These are phyloP conservation scores for Sinapis alba DNA, from an alignment of 441 rosid genomes.

Conservation along the genomic window DNA sequence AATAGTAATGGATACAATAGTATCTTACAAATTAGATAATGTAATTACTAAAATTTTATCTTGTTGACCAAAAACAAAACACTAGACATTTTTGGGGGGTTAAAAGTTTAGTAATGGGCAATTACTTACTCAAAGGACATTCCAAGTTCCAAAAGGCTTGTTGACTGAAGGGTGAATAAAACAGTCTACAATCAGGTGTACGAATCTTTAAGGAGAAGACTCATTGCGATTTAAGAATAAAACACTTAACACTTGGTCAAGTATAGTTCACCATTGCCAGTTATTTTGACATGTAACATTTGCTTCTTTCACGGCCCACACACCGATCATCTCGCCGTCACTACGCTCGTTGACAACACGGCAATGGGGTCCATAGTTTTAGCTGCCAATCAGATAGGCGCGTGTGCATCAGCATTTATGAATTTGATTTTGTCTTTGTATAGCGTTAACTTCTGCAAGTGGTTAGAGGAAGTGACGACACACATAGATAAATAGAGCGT, in stretches of 20 bases:
- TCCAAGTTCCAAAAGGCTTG: not conserved
- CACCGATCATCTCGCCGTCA: constrained; percentile 31
- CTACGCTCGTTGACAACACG: not conserved
- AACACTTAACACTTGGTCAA: not conserved
- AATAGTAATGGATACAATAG: not conserved
- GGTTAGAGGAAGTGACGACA: constrained; percentile 4
- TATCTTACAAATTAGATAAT: not conserved
- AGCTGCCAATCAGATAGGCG: constrained; percentile 14
- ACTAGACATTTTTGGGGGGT: not conserved
- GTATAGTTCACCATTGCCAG: not conserved
- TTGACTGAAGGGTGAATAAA: not conserved
- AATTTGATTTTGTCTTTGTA: constrained; percentile 1
- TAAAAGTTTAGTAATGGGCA: not conserved
- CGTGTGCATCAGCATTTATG: not conserved
- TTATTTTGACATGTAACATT: not conserved
- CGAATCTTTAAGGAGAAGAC: not conserved
- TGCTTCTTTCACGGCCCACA: not conserved
- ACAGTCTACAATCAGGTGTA: not conserved
- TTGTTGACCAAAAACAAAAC: not conserved
- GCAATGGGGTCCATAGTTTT: not conserved
- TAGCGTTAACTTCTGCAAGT: constrained; percentile 7
- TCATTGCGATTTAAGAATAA: not conserved
- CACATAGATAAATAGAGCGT: not conserved
- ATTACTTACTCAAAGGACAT: not conserved
- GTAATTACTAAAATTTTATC: not conserved